Conservation (phyloP, 148 eudicot species). For the Rhododendron simsii region DNA sequence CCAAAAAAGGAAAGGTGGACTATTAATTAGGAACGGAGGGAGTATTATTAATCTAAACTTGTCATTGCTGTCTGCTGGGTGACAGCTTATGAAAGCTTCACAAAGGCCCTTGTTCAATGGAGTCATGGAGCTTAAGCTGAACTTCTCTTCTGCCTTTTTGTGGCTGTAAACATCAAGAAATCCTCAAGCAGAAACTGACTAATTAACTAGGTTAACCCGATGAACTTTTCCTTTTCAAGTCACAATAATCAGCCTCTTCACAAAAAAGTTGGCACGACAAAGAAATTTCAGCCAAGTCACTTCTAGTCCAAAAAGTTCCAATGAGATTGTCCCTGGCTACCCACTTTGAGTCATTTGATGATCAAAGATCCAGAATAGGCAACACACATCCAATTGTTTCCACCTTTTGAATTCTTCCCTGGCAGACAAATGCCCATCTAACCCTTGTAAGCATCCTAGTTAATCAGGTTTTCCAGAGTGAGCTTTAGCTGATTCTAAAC, state of each 20-base stretch:
- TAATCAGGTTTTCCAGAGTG: neutral
- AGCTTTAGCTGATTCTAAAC: neutral
- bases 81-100: neutral
- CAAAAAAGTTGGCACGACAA: neutral
- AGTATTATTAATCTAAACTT: neutral
- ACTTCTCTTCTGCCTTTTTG: neutral
- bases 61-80: neutral
- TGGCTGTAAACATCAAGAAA: neutral
- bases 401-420: neutral
- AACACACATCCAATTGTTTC: neutral
- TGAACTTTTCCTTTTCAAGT: neutral
- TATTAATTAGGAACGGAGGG: no score
- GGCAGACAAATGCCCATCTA: neutral
- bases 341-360: neutral
- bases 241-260: neutral
- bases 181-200: neutral
- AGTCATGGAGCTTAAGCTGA: neutral
- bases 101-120: neutral
- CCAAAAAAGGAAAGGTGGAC: no score
- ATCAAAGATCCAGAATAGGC: neutral
- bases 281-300: neutral
- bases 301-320: neutral
- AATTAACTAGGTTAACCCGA: neutral
- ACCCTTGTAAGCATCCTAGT: no score
- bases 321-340: neutral